A percentile compares a stretch with the other conserved stretches of the same genome.
These are phyloP conservation scores for Suillus americanus DNA, from an alignment of 768 basidiomycete genomes.

Conservation along the genomic window DNA sequence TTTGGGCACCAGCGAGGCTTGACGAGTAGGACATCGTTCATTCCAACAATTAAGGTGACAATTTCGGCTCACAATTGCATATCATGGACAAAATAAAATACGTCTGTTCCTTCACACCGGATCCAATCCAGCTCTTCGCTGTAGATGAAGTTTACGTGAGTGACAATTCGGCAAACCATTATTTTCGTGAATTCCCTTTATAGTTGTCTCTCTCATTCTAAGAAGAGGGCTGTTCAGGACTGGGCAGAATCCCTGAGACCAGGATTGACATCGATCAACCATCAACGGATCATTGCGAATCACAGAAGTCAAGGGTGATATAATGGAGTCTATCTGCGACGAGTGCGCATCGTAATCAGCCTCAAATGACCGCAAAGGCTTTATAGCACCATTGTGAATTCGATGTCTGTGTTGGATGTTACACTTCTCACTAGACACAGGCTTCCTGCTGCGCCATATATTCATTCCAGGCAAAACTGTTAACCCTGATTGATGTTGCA, in stretches of 20 bases:
- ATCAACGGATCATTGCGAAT: conserved; percentile 3
- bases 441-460: neutral
- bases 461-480: neutral
- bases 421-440: neutral
- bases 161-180: neutral
- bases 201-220: neutral
- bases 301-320: neutral
- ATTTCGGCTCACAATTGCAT: neutral
- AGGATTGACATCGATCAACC: neutral
- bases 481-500: neutral
- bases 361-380: neutral
- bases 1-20: neutral
- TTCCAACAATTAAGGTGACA: neutral
- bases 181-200: neutral
- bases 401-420: neutral
- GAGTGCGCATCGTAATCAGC: neutral
- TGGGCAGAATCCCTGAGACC: neutral
- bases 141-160: neutral
- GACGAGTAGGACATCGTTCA: neutral
- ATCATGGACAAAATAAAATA: neutral
- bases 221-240: neutral
- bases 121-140: neutral
- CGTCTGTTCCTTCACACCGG: neutral
- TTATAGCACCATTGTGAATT: neutral
- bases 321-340: neutral